phyloP scores from a whole-genome alignment of 805 yeast species.

The Kodamaea laetipori region DNA sequence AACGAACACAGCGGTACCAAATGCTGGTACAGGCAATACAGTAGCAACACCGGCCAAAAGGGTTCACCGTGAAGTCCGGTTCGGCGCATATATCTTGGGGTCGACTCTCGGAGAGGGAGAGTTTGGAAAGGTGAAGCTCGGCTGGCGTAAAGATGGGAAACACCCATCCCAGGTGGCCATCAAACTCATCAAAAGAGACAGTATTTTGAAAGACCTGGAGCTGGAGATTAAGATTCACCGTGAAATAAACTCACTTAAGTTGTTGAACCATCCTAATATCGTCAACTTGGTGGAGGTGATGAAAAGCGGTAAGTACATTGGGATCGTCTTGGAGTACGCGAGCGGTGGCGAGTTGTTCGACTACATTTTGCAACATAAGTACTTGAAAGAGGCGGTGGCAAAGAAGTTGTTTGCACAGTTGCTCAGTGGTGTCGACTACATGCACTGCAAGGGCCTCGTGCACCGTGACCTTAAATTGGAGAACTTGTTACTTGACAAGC shows the following conservation, averaged over 20 bases:
- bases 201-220: conserved; percentile 82
- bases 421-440: conserved; percentile 89
- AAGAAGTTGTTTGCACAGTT: conserved; percentile 89
- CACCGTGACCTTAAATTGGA: conserved; percentile 79
- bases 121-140: conserved; percentile 95
- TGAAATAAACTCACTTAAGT: conserved; percentile 87
- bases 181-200: conserved; percentile 84
- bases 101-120: conserved; percentile 97
- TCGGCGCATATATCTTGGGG: conserved; percentile 89
- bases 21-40: too few species aligned
- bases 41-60: conserved; percentile 24
- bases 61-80: conserved; percentile 67
- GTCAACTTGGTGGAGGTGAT: conserved; percentile 89
- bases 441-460: conserved; percentile 78
- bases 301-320: conserved; percentile 92
- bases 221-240: conserved; percentile 87
- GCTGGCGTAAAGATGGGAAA: conserved; percentile 87
- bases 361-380: conserved; percentile 82
- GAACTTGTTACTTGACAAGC: conserved; percentile 76
- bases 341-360: conserved; percentile 97
- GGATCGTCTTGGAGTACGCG: conserved; percentile 94
- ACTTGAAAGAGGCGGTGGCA: conserved; percentile 83
- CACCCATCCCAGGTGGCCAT: conserved; percentile 88
- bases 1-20: too few species aligned
- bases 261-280: conserved; percentile 89